Percentiles rank a stretch among this genome's conserved stretches.
Evolutionary conservation across 139 green algal genomes (phyloP).

Genomic region (Spirogloea muscicola): DNA sequence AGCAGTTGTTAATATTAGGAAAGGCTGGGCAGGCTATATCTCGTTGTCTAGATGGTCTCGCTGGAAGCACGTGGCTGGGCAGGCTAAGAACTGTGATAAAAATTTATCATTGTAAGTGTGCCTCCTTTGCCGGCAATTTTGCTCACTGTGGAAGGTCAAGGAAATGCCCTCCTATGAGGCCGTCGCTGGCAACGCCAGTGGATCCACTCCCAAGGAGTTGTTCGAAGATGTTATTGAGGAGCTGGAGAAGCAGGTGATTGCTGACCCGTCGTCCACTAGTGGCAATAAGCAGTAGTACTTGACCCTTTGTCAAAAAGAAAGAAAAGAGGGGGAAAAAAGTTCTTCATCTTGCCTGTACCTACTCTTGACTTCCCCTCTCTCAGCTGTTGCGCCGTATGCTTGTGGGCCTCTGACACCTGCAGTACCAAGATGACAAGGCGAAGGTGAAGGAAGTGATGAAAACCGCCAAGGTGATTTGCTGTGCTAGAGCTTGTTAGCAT

Average conservation of each 20-base stretch:
- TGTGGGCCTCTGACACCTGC: too few relatives aligned
- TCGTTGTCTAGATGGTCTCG: too few relatives aligned
- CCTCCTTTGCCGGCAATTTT: not conserved
- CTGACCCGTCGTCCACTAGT: too few relatives aligned
- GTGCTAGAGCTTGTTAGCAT: too few relatives aligned
- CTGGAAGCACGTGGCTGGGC: not conserved
- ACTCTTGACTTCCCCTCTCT: too few relatives aligned
- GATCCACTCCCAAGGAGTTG: conserved; percentile 74
- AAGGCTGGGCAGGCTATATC: not conserved
- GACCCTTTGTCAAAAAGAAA: too few relatives aligned
- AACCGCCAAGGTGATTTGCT: conserved; percentile 47
- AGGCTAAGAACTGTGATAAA: not conserved
- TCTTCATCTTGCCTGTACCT: too few relatives aligned
- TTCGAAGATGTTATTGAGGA: conserved; percentile 86
- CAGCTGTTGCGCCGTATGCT: too few relatives aligned
- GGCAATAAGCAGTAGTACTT: too few relatives aligned
- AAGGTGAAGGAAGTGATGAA: conserved; percentile 49
- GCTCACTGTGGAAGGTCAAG: conserved; percentile 15
- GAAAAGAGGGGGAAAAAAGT: too few relatives aligned
- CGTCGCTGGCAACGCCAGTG: conserved; percentile 62
- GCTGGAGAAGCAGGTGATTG: conserved; percentile 70
- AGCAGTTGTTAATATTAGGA: not conserved
- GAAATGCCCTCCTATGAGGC: conserved; percentile 61
- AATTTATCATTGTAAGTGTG: not conserved
- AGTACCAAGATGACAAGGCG: conserved; percentile 29